Evolutionary conservation across 2,329 filamentous ascomycete species (phyloP).

Genomic region (Colletotrichum sansevieriae): DNA sequence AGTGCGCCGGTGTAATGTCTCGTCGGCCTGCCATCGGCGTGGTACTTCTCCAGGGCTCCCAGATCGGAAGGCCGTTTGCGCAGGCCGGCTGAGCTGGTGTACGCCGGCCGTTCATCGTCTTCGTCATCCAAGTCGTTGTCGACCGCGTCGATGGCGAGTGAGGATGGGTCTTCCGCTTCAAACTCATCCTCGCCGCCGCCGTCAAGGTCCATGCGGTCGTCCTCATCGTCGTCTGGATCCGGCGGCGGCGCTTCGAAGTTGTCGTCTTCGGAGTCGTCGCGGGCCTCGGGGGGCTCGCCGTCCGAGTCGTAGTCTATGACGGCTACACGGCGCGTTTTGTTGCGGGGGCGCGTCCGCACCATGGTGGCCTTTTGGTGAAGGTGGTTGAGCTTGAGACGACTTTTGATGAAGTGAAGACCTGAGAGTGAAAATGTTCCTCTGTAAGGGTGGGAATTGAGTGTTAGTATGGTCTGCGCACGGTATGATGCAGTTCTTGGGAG

Average conservation of each 20-base stretch:
- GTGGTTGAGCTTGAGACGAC: background rate
- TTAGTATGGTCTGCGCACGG: too few relatives aligned
- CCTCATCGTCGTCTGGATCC: conserved; percentile 47
- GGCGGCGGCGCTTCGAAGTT: conserved; percentile 41
- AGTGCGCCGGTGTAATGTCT: conserved; percentile 55
- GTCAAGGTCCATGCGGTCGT: conserved; percentile 48
- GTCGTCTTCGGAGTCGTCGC: conserved; percentile 44
- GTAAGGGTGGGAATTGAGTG: background rate
- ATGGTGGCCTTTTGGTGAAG: background rate
- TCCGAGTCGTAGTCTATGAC: conserved; percentile 37
- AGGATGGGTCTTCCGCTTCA: conserved; percentile 49
- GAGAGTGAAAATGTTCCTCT: background rate
- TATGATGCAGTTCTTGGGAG: too few relatives aligned
- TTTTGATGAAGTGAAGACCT: background rate
- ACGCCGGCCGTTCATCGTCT: conserved; percentile 47
- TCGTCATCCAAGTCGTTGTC: conserved; percentile 46
- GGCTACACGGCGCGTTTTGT: conserved; percentile 29
- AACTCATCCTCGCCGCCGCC: conserved; percentile 51
- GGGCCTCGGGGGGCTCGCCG: conserved; percentile 28
- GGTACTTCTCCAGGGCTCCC: conserved; percentile 36
- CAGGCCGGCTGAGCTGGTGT: conserved; percentile 45
- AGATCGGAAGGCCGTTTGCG: conserved; percentile 39
- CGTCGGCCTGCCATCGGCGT: conserved; percentile 44
- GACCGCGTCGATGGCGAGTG: conserved; percentile 41
- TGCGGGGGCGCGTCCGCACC: conserved; percentile 34